Evolutionary conservation across 164 flowering plant genomes (phyloP).

Genomic region (Platanus orientalis): DNA sequence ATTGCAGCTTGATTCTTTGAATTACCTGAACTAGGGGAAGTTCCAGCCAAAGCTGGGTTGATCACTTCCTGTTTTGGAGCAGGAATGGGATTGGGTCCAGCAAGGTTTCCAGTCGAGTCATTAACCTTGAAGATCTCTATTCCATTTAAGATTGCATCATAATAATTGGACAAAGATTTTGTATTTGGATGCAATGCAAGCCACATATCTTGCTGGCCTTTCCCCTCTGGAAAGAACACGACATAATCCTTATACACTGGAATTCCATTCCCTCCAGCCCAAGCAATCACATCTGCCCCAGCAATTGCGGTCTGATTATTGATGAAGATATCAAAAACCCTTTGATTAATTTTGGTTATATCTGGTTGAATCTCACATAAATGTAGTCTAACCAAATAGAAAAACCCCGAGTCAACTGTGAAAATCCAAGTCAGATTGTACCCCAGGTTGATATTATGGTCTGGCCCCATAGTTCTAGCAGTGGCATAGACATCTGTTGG

Average conservation of each 20-base stretch:
- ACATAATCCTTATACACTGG: slow-evolving; percentile 48
- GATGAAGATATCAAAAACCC: slow-evolving; percentile 58
- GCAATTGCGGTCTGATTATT: slow-evolving; percentile 64
- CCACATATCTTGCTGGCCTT: slow-evolving; percentile 52
- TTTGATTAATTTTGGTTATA: slow-evolving; percentile 49
- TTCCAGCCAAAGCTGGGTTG: neutral
- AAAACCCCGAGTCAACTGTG: slow-evolving; percentile 58
- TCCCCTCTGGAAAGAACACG: slow-evolving; percentile 34
- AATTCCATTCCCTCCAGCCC: slow-evolving; percentile 38
- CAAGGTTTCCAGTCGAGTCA: slow-evolving; percentile 30
- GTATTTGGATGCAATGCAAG: slow-evolving; percentile 28
- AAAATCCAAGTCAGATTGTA: slow-evolving; percentile 80
- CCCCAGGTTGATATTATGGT: slow-evolving; percentile 27
- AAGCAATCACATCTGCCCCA: slow-evolving; percentile 54
- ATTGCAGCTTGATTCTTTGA: slow-evolving; percentile 14
- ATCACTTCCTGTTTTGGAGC: slow-evolving; percentile 4
- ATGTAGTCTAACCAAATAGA: slow-evolving; percentile 85
- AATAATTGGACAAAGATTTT: neutral
- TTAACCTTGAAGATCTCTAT: slow-evolving; percentile 48
- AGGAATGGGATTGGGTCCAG: slow-evolving; percentile 30
- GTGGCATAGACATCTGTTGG: slow-evolving; percentile 60
- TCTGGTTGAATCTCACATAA: slow-evolving; percentile 59
- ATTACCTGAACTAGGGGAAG: neutral
- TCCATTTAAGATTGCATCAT: slow-evolving; percentile 43
- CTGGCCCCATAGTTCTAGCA: slow-evolving; percentile 76